phyloP scores from a whole-genome alignment of 1,284 basidiomycete species.

The Ganoderma multipileum region DNA sequence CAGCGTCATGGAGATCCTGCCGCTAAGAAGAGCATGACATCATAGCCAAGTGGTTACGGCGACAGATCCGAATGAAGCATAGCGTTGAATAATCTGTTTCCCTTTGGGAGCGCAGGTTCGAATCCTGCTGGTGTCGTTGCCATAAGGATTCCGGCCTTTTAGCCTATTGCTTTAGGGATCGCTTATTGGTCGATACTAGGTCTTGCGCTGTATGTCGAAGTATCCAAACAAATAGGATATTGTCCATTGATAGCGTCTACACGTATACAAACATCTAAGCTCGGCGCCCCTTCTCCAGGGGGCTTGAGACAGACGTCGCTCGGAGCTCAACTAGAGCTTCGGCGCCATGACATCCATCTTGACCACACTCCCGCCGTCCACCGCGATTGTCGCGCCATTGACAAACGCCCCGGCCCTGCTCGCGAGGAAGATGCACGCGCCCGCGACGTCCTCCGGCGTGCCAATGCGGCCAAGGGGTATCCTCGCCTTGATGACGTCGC shows the following conservation, averaged over 20 bases:
- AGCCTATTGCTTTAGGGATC: no score
- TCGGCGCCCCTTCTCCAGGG: not conserved
- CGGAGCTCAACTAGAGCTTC: slow-evolving; percentile 19
- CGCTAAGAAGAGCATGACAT: no score
- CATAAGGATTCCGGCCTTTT: no score
- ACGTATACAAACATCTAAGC: not conserved
- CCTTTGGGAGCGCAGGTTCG: slow-evolving; percentile 36
- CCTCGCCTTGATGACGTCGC: slow-evolving; percentile 51
- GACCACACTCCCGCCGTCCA: slow-evolving; percentile 55
- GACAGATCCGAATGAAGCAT: slow-evolving; percentile 32
- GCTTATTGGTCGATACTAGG: no score
- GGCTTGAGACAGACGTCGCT: no score
- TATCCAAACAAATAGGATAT: no score
- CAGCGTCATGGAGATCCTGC: no score
- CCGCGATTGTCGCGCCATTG: slow-evolving; percentile 65
- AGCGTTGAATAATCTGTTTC: slow-evolving; percentile 27
- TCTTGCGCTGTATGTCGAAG: not conserved
- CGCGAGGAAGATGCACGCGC: slow-evolving; percentile 66
- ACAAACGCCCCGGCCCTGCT: slow-evolving; percentile 67
- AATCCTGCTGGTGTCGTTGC: slow-evolving; percentile 35
- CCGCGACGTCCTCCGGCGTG: slow-evolving; percentile 67
- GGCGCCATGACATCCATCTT: slow-evolving; percentile 22
- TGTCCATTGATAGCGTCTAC: no score
- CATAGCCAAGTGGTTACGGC: not conserved
- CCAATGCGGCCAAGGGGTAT: slow-evolving; percentile 67